Evolutionary conservation across 73 alveolate genomes (phyloP).

Genomic region (Diophrys sp.): DNA sequence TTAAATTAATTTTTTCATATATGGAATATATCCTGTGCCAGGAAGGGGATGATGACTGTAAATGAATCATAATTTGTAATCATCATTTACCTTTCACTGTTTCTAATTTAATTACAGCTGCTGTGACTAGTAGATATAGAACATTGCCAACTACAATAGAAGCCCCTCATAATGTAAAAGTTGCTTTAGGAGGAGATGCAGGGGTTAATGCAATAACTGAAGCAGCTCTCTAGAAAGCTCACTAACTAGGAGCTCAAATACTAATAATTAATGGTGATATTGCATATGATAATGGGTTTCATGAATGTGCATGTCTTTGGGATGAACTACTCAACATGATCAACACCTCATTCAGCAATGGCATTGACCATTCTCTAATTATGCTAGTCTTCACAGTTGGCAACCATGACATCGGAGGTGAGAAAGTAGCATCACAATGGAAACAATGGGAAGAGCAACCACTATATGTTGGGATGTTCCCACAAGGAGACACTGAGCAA

Average conservation of each 20-base stretch:
- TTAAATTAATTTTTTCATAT: no score
- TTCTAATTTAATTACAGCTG: not conserved
- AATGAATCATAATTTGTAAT: no score
- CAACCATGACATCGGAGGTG: conserved; percentile 7
- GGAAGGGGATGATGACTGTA: no score
- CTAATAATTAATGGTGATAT: not conserved
- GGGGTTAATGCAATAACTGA: not conserved
- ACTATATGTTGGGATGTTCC: not conserved
- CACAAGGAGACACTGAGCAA: not conserved
- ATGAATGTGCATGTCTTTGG: not conserved
- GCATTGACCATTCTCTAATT: not conserved
- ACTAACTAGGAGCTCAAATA: not conserved
- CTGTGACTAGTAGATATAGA: not conserved
- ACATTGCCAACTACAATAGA: not conserved
- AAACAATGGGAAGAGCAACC: not conserved
- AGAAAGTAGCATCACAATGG: not conserved
- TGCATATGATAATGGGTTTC: conserved; percentile 12
- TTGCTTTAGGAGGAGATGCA: not conserved
- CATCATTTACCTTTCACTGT: not conserved
- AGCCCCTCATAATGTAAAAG: not conserved
- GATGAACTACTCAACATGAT: not conserved
- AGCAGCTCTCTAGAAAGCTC: not conserved
- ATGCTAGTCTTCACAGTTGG: conserved; percentile 4
- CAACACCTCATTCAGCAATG: not conserved
- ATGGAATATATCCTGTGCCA: no score